Percentiles rank a stretch among this genome's conserved stretches.
Conservation (phyloP, 805 yeast species). For the Barnettozyma vustinii region DNA sequence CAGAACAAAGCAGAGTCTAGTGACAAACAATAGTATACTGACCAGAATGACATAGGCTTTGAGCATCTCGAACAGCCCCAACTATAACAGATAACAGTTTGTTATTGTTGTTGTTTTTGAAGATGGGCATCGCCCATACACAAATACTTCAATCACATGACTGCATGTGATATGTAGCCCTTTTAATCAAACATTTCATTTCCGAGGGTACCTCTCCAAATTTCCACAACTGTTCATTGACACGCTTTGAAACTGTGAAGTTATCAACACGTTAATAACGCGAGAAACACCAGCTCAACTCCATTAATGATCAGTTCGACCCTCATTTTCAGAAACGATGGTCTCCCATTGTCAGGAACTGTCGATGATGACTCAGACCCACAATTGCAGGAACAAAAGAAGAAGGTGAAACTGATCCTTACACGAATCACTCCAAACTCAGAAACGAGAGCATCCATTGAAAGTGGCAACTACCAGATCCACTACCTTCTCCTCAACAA, state of each 20-base stretch:
- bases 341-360: constrained; percentile 87
- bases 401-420: constrained; percentile 73
- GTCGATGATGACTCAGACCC: constrained; percentile 74
- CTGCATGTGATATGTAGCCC: not conserved
- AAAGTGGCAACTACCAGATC: constrained; percentile 66
- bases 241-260: not conserved
- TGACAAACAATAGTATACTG: not conserved
- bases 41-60: not conserved
- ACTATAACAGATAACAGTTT: not conserved
- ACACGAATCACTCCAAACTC: constrained; percentile 72
- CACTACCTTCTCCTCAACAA: constrained; percentile 61
- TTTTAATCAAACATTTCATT: not conserved
- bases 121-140: too few relatives aligned
- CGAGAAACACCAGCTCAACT: not conserved
- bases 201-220: not conserved
- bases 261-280: not conserved
- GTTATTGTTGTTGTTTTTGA: not conserved
- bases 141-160: not conserved
- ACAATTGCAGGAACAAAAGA: constrained; percentile 67
- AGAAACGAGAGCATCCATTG: constrained; percentile 80
- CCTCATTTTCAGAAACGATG: constrained; percentile 60
- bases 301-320: constrained; percentile 56
- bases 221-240: not conserved
- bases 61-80: not conserved
- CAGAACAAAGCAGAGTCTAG: constrained; percentile 11